Percentiles rank a stretch among this genome's conserved stretches.
phyloP scores from a whole-genome alignment of 1,284 basidiomycete species.

The Sporisorium iseilematis-ciliati region DNA sequence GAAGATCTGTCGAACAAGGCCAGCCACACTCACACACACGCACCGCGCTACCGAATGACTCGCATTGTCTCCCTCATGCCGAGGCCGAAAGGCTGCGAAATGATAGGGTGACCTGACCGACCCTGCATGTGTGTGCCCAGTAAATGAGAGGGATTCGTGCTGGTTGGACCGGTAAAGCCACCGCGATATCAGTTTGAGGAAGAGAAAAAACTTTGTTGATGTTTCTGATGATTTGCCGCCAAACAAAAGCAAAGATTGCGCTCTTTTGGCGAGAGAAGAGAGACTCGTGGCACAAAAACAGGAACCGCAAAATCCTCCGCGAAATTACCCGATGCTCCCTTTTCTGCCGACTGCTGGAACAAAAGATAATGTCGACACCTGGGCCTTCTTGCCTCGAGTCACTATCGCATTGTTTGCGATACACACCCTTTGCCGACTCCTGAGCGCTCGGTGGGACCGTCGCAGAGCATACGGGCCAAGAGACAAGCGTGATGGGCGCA shows the following conservation, averaged over 20 bases:
- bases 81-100: background rate
- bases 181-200: background rate
- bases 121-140: background rate
- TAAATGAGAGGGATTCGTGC: background rate
- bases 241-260: background rate
- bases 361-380: background rate
- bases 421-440: too few relatives aligned
- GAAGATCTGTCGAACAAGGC: constrained; percentile 12
- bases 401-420: too few relatives aligned
- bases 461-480: too few relatives aligned
- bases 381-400: too few relatives aligned
- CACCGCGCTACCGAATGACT: background rate
- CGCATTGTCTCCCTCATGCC: background rate
- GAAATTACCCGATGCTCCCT: constrained; percentile 6
- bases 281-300: background rate
- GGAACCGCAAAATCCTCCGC: background rate
- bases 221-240: background rate
- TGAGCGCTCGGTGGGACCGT: too few relatives aligned
- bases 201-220: background rate
- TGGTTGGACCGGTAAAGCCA: constrained; percentile 1
- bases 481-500: too few relatives aligned
- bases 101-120: constrained; percentile 1
- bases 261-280: constrained; percentile 1
- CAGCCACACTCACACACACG: background rate
- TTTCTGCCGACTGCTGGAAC: background rate